phyloP scores from a whole-genome alignment of 2,329 filamentous ascomycete species.

The Hirsutella rhossiliensis region DNA sequence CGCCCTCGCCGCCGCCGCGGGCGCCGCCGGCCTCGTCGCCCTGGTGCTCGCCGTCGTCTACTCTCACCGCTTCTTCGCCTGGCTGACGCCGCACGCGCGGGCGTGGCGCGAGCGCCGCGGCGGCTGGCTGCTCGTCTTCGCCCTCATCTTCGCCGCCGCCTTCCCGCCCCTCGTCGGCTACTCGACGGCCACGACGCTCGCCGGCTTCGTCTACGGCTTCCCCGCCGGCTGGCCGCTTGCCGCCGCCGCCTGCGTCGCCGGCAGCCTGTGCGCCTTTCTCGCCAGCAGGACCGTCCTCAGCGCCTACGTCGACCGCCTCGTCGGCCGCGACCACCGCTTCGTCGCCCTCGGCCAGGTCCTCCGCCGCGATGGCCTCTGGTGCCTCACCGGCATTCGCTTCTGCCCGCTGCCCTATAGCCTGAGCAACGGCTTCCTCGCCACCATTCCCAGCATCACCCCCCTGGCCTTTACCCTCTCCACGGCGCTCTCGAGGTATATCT shows the following conservation, averaged over 20 bases:
- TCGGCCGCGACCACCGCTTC: conserved; percentile 77
- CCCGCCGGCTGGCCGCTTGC: conserved; percentile 69
- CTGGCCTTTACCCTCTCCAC: conserved; percentile 71
- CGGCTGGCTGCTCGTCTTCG: conserved; percentile 68
- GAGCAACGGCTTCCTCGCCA: conserved; percentile 88
- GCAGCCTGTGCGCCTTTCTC: conserved; percentile 69
- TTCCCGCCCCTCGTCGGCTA: conserved; percentile 87
- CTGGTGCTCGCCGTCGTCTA: conserved; percentile 58
- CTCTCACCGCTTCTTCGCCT: conserved; percentile 67
- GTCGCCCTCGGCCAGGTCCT: conserved; percentile 79
- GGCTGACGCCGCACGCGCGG: conserved; percentile 59
- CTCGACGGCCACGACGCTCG: conserved; percentile 52
- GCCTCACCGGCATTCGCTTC: conserved; percentile 82
- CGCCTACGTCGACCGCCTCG: conserved; percentile 64
- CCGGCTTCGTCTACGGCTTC: conserved; percentile 45
- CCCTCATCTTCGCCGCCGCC: conserved; percentile 60
- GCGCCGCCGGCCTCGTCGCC: conserved; percentile 22
- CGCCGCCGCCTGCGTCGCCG: conserved; percentile 63
- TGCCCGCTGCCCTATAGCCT: conserved; percentile 89
- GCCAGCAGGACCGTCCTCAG: conserved; percentile 69
- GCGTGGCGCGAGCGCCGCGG: conserved; percentile 62
- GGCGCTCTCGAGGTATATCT: conserved; percentile 50
- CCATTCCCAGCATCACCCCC: conserved; percentile 77
- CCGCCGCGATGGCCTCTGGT: conserved; percentile 78
- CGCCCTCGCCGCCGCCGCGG: not conserved